A percentile compares a stretch with the other conserved stretches of the same genome.
Conservation (phyloP, 2,329 filamentous ascomycete species). For the Colletotrichum siamense region DNA sequence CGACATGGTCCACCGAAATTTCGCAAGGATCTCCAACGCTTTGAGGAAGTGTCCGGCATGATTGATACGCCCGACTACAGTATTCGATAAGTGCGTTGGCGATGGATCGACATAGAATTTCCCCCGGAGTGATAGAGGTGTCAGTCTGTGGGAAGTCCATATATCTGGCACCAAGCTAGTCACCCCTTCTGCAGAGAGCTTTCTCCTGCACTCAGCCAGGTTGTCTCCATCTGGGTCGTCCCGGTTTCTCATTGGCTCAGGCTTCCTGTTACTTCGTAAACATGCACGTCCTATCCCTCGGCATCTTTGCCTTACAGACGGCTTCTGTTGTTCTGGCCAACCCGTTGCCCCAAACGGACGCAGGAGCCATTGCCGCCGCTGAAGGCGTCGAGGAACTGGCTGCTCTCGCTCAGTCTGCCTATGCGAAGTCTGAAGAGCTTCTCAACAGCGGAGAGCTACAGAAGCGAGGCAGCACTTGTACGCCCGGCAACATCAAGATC, state of each 20-base stretch:
- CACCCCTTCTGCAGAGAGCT: background rate
- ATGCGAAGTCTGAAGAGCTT: slow-evolving; percentile 27
- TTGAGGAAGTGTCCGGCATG: background rate
- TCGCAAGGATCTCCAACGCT: background rate
- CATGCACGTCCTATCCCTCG: background rate
- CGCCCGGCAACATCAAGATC: slow-evolving; percentile 28
- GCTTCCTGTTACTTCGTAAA: background rate
- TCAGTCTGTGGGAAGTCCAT: background rate
- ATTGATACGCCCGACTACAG: background rate
- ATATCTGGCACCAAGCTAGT: background rate
- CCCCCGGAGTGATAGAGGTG: background rate
- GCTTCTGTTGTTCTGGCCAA: slow-evolving; percentile 9
- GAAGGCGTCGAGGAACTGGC: slow-evolving; percentile 4
- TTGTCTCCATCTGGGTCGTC: slow-evolving; percentile 39
- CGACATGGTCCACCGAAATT: background rate
- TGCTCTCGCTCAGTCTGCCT: slow-evolving; percentile 22
- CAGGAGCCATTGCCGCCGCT: background rate
- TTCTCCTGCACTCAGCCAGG: background rate
- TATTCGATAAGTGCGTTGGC: background rate
- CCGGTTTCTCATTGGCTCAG: slow-evolving; percentile 21
- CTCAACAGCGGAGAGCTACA: slow-evolving; percentile 13
- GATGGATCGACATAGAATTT: background rate
- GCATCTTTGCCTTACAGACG: slow-evolving; percentile 23
- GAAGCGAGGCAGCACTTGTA: slow-evolving; percentile 29
- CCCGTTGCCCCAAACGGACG: background rate